Evolutionary conservation across 768 basidiomycete species (phyloP), one percentile per base, ranked within the genome.

Genomic region (Gloeostereum incarnatum): DNA sequence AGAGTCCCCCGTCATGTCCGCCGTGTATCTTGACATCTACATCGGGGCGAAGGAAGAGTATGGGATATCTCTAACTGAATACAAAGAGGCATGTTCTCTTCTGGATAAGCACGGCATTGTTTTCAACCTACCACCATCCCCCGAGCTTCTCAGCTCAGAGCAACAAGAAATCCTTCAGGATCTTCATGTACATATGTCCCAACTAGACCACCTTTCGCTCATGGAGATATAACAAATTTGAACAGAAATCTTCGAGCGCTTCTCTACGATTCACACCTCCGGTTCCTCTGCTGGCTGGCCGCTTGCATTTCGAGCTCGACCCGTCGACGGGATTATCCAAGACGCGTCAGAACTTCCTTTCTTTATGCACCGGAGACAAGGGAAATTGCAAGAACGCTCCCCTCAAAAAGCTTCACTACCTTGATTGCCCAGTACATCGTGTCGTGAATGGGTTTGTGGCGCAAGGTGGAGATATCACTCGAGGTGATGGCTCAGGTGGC

Each of bases 381-480:
- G 68, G 68, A 9, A 44, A 48, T 41, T 67, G 63, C 49, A 72
- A 69, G 58, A 65, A 59, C 32, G 62, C 62, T 10, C 66, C 65
- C 2, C 67, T 68, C 42, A 68, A 65, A 49, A 58, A 49, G 23
- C 50, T 73, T 36, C 60, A 62, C 43, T 75, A 71, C 46, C 31
- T 59, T 25, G 62, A 55, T 2, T 61, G 55, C 25, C 65, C 63
- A 20, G 57, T 76, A 1, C 71, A 73, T 51, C 56, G 70, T 7
- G 57, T 70, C 45, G 62, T 66, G 31, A 57, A 59, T 43, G 70
- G 58, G 10, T 75, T 73, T 36, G 58, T 74, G 3, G 65, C 67
- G 1, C 73, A 77, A 46, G 66, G 68, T n/a, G 72, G 72, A 5
- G 71, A 76, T 46, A 55, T 73, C 26, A 72, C 71, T 16, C 49